These are phyloP conservation scores for Penicillium hordei DNA, from an alignment of 2,329 filamentous ascomycete genomes.

Conservation along the genomic window DNA sequence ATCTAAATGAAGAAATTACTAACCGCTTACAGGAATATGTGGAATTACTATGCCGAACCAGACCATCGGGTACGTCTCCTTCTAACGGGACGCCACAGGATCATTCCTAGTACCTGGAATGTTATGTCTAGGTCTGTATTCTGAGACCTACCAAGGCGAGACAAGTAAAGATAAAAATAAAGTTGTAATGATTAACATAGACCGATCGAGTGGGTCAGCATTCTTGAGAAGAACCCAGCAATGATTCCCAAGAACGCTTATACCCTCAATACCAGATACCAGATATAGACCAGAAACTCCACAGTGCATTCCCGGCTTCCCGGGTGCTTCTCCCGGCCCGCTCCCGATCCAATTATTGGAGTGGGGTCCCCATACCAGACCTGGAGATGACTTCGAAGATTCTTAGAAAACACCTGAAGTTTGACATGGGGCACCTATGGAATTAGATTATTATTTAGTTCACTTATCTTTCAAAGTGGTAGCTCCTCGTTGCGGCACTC, in stretches of 20 bases:
- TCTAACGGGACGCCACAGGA: neutral
- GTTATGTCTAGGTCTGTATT: neutral
- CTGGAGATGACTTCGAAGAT: neutral
- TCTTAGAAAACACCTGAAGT: neutral
- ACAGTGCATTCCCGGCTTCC: constrained; percentile 7
- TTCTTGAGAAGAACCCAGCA: constrained; percentile 13
- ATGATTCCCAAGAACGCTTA: constrained; percentile 5
- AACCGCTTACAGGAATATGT: neutral
- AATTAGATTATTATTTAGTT: neutral
- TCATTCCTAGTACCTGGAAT: constrained; percentile 1
- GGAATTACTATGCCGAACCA: neutral
- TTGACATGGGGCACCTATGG: neutral
- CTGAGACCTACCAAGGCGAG: too few species aligned
- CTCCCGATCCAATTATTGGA: neutral
- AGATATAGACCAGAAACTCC: neutral
- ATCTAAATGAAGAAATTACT: neutral
- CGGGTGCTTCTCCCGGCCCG: constrained; percentile 9
- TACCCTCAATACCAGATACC: neutral
- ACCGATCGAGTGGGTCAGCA: constrained; percentile 19
- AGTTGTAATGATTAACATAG: constrained; percentile 5
- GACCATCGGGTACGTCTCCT: neutral
- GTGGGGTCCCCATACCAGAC: neutral
- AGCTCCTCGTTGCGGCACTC: neutral
- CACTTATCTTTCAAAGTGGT: neutral
- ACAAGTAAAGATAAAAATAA: neutral